Evolutionary conservation across 2,329 filamentous ascomycete genomes (phyloP).

Genomic region (Fusarium sarcochroum): DNA sequence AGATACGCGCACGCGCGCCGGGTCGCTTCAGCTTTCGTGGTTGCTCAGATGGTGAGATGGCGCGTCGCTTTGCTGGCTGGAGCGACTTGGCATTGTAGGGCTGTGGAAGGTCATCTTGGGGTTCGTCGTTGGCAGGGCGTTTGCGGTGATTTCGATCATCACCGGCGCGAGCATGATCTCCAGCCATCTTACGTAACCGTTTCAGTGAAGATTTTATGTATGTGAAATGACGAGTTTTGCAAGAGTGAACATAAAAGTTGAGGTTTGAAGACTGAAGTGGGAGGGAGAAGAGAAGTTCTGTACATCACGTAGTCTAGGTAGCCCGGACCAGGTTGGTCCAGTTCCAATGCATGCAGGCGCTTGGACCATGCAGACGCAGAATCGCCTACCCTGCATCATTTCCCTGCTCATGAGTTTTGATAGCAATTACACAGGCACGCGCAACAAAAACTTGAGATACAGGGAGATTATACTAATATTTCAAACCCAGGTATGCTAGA

Average conservation of each 20-base stretch:
- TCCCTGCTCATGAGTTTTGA: not conserved
- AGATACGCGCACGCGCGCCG: constrained; percentile 75
- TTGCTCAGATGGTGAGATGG: constrained; percentile 66
- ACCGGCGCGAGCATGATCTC: constrained; percentile 29
- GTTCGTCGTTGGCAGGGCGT: constrained; percentile 54
- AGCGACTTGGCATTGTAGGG: constrained; percentile 72
- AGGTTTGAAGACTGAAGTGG: constrained; percentile 13
- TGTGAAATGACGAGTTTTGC: not conserved
- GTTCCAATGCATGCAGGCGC: constrained; percentile 20
- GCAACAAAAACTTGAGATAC: too few species aligned
- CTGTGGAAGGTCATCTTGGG: constrained; percentile 65
- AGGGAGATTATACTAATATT: too few species aligned
- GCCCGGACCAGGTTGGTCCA: not conserved
- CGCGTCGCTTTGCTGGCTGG: constrained; percentile 71
- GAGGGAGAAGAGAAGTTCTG: constrained; percentile 14
- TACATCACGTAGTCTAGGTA: not conserved
- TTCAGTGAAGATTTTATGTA: not conserved
- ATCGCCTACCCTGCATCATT: constrained; percentile 39
- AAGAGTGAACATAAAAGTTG: constrained; percentile 5
- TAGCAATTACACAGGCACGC: too few species aligned
- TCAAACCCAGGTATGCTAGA: too few species aligned
- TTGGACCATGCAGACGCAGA: constrained; percentile 23
- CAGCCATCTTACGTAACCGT: constrained; percentile 26
- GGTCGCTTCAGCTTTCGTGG: constrained; percentile 79
- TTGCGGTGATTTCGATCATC: constrained; percentile 49